These are phyloP conservation scores for Botrytis byssoidea DNA, from an alignment of 2,329 filamentous ascomycete genomes.

Conservation along the genomic window DNA sequence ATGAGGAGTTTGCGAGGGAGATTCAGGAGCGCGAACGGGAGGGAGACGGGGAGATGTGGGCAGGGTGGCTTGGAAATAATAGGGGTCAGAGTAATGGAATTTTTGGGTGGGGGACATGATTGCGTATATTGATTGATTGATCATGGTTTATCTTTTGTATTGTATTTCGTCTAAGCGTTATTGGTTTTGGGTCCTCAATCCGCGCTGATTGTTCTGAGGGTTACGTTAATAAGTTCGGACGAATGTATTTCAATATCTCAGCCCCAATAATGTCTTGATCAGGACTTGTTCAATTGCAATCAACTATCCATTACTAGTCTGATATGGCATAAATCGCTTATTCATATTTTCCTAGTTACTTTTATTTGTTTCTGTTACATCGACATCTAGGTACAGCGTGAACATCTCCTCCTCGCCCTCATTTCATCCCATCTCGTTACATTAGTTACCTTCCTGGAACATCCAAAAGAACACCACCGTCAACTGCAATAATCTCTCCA, in stretches of 20 bases:
- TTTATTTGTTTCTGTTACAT: not conserved
- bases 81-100: not conserved
- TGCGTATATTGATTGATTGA: not conserved
- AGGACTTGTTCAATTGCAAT: not conserved
- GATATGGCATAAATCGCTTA: not conserved
- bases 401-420: not conserved
- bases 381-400: not conserved
- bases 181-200: not conserved
- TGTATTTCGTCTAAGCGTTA: not conserved
- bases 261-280: accelerated
- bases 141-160: not conserved
- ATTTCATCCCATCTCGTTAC: not conserved
- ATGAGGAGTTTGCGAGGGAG: conserved; percentile 33
- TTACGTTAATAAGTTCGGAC: no score
- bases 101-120: not conserved
- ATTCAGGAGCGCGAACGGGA: conserved; percentile 31
- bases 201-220: not conserved
- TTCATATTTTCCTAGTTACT: not conserved
- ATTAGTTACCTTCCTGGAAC: conserved; percentile 36
- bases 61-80: conserved; percentile 10
- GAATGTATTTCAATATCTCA: not conserved
- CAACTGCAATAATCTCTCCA: conserved; percentile 46
- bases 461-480: conserved; percentile 48
- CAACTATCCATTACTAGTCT: not conserved
- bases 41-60: conserved; percentile 18